These are phyloP conservation scores for Singerocomus inundabilis DNA, from an alignment of 1,284 basidiomycete genomes.

Conservation along the genomic window DNA sequence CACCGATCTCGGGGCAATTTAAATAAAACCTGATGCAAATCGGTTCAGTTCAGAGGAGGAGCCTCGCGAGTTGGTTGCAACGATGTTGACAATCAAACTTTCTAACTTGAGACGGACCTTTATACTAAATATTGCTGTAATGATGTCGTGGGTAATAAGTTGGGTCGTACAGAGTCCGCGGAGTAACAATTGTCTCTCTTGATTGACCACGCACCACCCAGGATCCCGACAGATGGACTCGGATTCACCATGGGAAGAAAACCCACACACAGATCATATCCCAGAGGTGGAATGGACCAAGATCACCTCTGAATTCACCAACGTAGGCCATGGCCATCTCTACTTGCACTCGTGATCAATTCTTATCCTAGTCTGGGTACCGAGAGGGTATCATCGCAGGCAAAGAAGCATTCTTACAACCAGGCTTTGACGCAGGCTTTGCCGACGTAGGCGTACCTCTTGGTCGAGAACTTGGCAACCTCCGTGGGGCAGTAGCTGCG, in stretches of 20 bases:
- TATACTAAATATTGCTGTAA: too few relatives aligned
- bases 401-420: constrained; percentile 76
- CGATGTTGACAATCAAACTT: neutral
- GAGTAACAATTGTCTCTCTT: neutral
- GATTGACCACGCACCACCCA: neutral
- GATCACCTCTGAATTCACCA: constrained; percentile 64
- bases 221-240: constrained; percentile 41
- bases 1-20: neutral
- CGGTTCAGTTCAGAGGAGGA: constrained; percentile 1
- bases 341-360: constrained; percentile 3
- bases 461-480: constrained; percentile 67
- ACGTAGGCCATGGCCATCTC: constrained; percentile 39
- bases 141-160: neutral
- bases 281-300: constrained; percentile 61
- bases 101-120: neutral
- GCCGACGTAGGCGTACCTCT: constrained; percentile 68
- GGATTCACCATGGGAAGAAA: constrained; percentile 58
- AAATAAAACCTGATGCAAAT: neutral
- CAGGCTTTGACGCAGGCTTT: constrained; percentile 81
- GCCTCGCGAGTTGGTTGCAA: neutral
- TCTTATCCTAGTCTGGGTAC: constrained; percentile 66
- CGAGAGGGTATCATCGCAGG: constrained; percentile 85
- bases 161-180: neutral
- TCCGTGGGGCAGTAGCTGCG: constrained; percentile 67
- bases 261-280: constrained; percentile 29